Evolutionary conservation across 805 yeast species (phyloP).

Genomic region (Teunomyces cretensis): DNA sequence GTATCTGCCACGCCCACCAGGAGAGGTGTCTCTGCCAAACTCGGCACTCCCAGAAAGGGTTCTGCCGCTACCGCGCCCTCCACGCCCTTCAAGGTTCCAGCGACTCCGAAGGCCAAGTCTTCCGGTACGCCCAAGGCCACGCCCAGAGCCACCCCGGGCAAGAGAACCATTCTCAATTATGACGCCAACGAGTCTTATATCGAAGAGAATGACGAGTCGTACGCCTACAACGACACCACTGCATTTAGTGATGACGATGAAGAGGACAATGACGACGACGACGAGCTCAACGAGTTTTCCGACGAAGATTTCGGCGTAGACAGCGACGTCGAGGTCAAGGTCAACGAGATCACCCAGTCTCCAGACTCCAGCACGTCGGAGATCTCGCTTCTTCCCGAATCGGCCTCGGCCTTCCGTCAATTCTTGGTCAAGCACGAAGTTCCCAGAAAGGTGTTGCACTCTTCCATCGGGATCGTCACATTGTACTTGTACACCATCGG

Average conservation of each 20-base stretch:
- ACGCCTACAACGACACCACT: conserved; percentile 24
- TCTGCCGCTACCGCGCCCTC: background rate
- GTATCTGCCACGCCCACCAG: background rate
- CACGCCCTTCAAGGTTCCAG: conserved; percentile 3
- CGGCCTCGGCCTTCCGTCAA: conserved; percentile 11
- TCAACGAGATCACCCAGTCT: conserved; percentile 2
- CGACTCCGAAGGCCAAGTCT: background rate
- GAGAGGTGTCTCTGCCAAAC: background rate
- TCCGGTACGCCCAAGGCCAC: conserved; percentile 13
- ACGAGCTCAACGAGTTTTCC: conserved; percentile 8
- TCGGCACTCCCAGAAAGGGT: background rate
- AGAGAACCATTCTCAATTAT: conserved; percentile 18
- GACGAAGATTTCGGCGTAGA: conserved; percentile 16
- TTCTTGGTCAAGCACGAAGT: conserved; percentile 80
- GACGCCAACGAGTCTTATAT: conserved; percentile 29
- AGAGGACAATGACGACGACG: conserved; percentile 14
- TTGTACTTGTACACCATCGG: conserved; percentile 69
- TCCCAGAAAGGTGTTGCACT: conserved; percentile 85
- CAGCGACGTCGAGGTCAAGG: background rate
- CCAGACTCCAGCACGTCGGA: background rate
- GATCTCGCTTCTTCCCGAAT: background rate
- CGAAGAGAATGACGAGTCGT: conserved; percentile 42
- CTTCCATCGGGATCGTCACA: conserved; percentile 83
- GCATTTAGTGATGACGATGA: conserved; percentile 16
- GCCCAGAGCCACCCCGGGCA: conserved; percentile 6